Percentiles rank a stretch among this genome's conserved stretches.
phyloP scores from a whole-genome alignment of 1,139 yeast species.

The Pichia sp. region DNA sequence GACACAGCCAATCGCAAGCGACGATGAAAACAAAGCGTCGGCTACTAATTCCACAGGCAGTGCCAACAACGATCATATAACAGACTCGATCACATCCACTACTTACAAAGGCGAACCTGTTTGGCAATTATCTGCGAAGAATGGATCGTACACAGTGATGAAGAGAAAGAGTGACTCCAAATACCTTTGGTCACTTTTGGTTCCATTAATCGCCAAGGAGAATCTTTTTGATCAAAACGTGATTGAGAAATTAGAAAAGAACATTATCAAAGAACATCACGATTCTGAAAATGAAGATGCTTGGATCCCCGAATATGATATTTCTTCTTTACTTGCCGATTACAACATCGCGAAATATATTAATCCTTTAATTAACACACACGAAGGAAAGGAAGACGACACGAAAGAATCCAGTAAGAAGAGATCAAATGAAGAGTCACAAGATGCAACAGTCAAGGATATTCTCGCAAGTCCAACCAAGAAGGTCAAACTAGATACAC shows the following conservation, averaged over 20 bases:
- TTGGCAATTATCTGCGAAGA: constrained; percentile 6
- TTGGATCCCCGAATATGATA: constrained; percentile 77
- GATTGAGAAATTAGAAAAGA: too few relatives aligned
- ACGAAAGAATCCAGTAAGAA: background rate
- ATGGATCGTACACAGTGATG: background rate
- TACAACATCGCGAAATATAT: constrained; percentile 64
- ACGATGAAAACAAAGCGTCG: background rate
- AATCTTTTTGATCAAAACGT: too few relatives aligned
- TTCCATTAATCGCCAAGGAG: background rate
- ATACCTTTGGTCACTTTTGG: constrained; percentile 1
- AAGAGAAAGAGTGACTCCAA: constrained; percentile 9
- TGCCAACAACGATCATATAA: background rate
- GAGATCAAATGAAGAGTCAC: background rate
- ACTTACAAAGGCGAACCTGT: constrained; percentile 14
- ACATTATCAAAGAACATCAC: too few relatives aligned
- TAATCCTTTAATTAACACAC: constrained; percentile 50
- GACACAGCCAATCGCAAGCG: constrained; percentile 8
- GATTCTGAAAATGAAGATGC: constrained; percentile 5
- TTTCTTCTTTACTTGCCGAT: constrained; percentile 57
- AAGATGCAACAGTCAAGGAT: background rate
- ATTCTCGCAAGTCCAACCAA: constrained; percentile 17
- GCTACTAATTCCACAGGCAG: too few relatives aligned
- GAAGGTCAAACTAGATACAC: constrained; percentile 3
- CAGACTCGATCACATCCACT: background rate
- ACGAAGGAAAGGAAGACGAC: background rate